A percentile compares a stretch with the other conserved stretches of the same genome.
Evolutionary conservation across 371 early-diverging fungal species (phyloP).

Genomic region (Mucor velutinosus): DNA sequence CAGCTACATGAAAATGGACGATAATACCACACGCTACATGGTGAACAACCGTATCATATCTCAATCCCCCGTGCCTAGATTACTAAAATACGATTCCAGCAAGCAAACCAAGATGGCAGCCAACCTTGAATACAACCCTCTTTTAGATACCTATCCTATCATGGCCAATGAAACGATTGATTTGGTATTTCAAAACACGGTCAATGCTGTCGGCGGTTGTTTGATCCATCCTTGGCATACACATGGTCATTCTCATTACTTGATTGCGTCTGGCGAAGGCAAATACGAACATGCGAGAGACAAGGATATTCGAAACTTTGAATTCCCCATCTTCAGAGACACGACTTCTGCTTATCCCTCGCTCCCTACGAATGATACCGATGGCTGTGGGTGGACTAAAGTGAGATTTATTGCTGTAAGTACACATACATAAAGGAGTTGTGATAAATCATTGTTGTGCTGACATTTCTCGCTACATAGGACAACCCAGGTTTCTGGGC

Average conservation of each 20-base stretch:
- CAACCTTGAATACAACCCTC: conserved; percentile 17
- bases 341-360: conserved; percentile 41
- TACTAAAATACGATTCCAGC: background rate
- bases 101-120: conserved; percentile 1
- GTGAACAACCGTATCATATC: conserved; percentile 34
- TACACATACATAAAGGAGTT: background rate
- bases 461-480: background rate
- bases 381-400: conserved; percentile 47
- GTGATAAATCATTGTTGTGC: background rate
- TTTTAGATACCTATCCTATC: conserved; percentile 29
- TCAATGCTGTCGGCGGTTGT: conserved; percentile 27
- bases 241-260: conserved; percentile 48
- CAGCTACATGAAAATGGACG: conserved; percentile 1
- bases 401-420: conserved; percentile 41
- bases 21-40: conserved; percentile 32
- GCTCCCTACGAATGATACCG: conserved; percentile 8
- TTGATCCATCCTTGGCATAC: conserved; percentile 51
- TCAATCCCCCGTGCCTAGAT: background rate
- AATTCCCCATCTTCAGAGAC: conserved; percentile 35
- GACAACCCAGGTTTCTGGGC: conserved; percentile 57
- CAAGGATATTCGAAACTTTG: conserved; percentile 31
- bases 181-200: conserved; percentile 40
- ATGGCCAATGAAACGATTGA: conserved; percentile 33
- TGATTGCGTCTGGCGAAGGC: conserved; percentile 40
- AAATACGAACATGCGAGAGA: conserved; percentile 33